phyloP scores from a whole-genome alignment of 2,329 filamentous ascomycete genomes.

The Rhynchosporium agropyri region DNA sequence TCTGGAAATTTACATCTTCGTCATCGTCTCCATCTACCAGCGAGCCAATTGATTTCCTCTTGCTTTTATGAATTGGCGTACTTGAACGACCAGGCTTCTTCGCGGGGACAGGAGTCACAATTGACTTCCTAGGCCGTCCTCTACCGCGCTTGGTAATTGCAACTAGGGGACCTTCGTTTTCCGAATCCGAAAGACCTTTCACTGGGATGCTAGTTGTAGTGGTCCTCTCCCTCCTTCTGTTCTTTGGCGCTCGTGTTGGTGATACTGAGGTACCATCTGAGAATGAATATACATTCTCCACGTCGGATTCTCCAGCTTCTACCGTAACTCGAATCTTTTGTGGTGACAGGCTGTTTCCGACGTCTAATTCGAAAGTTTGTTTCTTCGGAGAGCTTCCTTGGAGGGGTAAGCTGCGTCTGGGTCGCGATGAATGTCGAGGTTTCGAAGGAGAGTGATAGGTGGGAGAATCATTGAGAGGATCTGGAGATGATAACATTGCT shows the following conservation, averaged over 20 bases:
- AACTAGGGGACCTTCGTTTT: conserved; percentile 33
- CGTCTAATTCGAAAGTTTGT: conserved; percentile 43
- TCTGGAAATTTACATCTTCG: conserved; percentile 33
- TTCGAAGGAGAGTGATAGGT: conserved; percentile 38
- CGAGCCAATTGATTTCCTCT: conserved; percentile 36
- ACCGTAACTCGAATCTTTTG: conserved; percentile 44
- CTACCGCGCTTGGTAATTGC: conserved; percentile 46
- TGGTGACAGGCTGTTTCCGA: conserved; percentile 41
- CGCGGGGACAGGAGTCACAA: conserved; percentile 43
- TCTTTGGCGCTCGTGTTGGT: conserved; percentile 29
- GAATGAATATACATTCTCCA: conserved; percentile 32
- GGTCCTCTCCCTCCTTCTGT: conserved; percentile 36
- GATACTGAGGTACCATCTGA: conserved; percentile 26
- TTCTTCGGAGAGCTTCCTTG: conserved; percentile 41
- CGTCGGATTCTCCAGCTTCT: conserved; percentile 40
- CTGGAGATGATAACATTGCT: conserved; percentile 40
- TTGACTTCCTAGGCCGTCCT: conserved; percentile 49
- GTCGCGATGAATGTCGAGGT: conserved; percentile 32
- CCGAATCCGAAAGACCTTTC: conserved; percentile 42
- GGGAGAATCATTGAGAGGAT: conserved; percentile 41
- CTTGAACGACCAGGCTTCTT: conserved; percentile 34
- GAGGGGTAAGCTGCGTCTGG: conserved; percentile 34
- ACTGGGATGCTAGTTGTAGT: conserved; percentile 41
- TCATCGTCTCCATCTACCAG: conserved; percentile 36
- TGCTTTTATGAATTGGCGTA: conserved; percentile 33